Evolutionary conservation across 192 early-diverging fungal species (phyloP).

Genomic region (Coemansia nantahalensis): DNA sequence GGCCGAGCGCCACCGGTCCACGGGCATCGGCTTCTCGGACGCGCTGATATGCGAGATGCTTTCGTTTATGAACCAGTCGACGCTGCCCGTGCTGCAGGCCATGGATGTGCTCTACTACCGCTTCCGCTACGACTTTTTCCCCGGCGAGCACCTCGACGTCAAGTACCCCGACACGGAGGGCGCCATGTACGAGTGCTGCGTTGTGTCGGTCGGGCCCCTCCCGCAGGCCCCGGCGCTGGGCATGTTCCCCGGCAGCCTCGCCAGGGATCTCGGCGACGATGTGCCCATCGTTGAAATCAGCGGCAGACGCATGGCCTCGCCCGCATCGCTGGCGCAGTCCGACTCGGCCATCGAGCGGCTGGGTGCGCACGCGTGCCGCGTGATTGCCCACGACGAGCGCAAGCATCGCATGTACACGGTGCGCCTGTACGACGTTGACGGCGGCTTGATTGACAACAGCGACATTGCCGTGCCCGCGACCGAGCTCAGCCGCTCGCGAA

Average conservation of each 20-base stretch:
- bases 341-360: constrained; percentile 25
- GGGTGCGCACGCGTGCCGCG: constrained; percentile 9
- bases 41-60: constrained; percentile 46
- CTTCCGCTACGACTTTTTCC: constrained; percentile 44
- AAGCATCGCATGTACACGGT: constrained; percentile 33
- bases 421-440: constrained; percentile 39
- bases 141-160: constrained; percentile 48
- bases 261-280: neutral
- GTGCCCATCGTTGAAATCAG: too few species aligned
- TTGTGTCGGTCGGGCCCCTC: constrained; percentile 20
- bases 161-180: constrained; percentile 36
- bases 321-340: neutral
- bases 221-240: constrained; percentile 8
- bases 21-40: constrained; percentile 79
- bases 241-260: neutral
- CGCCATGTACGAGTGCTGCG: constrained; percentile 51
- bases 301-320: neutral
- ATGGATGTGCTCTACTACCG: constrained; percentile 36
- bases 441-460: constrained; percentile 35
- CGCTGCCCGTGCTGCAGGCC: constrained; percentile 27
- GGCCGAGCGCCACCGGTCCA: constrained; percentile 57
- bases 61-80: constrained; percentile 42
- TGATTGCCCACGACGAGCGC: constrained; percentile 31
- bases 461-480: constrained; percentile 38
- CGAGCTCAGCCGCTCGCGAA: constrained; percentile 47